Percentiles rank a stretch among this genome's conserved stretches.
phyloP scores from a whole-genome alignment of 1,139 yeast species.

The Starmera stellimalicola region DNA sequence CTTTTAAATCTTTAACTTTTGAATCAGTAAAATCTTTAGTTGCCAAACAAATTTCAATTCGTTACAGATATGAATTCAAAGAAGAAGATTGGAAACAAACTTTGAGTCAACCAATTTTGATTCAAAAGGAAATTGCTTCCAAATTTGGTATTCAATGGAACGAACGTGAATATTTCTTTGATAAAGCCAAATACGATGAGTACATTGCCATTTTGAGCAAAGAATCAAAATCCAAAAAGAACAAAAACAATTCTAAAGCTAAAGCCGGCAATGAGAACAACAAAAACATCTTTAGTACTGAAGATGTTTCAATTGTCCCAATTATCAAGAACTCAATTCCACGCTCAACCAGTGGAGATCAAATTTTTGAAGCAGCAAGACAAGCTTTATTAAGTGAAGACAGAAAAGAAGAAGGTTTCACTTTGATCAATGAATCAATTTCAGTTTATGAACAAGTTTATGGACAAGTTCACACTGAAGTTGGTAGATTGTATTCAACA shows the following conservation, averaged over 20 bases:
- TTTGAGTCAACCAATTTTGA: constrained; percentile 27
- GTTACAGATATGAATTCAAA: constrained; percentile 56
- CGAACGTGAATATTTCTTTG: constrained; percentile 28
- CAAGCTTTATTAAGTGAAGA: constrained; percentile 29
- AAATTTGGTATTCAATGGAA: constrained; percentile 87
- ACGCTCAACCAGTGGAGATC: constrained; percentile 62
- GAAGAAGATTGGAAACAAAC: constrained; percentile 34
- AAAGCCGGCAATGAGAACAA: constrained; percentile 9
- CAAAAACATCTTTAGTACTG: constrained; percentile 36
- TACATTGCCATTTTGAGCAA: constrained; percentile 17
- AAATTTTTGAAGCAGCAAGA: constrained; percentile 66
- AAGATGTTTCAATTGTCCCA: constrained; percentile 70
- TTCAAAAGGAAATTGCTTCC: constrained; percentile 64
- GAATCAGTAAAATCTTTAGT: constrained; percentile 35
- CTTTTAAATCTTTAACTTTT: constrained; percentile 38
- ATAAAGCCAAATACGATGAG: constrained; percentile 34
- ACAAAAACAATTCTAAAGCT: constrained; percentile 22
- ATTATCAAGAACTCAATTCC: constrained; percentile 61
- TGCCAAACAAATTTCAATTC: constrained; percentile 38
- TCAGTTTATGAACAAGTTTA: constrained; percentile 75
- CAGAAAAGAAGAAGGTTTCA: constrained; percentile 39
- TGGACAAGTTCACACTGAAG: constrained; percentile 73
- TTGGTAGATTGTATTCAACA: constrained; percentile 59
- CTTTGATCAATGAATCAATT: constrained; percentile 60
- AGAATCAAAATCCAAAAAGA: constrained; percentile 30